Evolutionary conservation across 768 basidiomycete species (phyloP).

Genomic region (Mycena vulgaris): DNA sequence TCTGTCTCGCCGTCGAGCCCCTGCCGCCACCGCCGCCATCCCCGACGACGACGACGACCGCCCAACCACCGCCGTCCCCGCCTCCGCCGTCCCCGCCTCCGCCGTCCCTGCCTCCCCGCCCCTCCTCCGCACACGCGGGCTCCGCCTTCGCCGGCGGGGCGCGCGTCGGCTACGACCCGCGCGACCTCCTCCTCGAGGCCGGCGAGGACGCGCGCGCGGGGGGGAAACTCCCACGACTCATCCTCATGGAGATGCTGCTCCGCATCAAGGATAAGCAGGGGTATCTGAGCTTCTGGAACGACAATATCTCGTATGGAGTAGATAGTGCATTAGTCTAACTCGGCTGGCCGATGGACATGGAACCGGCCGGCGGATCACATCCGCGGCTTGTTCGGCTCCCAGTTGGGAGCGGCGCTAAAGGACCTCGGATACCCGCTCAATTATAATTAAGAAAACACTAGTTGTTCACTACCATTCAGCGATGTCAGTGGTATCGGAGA

Average conservation of each 20-base stretch:
- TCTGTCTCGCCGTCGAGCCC: conserved; percentile 28
- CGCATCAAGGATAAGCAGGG: conserved; percentile 99
- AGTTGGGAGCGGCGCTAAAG: no score
- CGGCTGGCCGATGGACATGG: no score
- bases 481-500: no score
- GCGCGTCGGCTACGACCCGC: conserved; percentile 94
- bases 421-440: no score
- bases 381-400: no score
- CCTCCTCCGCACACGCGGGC: conserved; percentile 70
- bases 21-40: background rate
- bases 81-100: conserved; percentile 46
- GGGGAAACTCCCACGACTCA: conserved; percentile 86
- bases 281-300: conserved; percentile 99
- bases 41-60: conserved; percentile 20
- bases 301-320: conserved; percentile 99
- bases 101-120: conserved; percentile 38
- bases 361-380: no score
- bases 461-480: no score
- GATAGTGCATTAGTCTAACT: no score
- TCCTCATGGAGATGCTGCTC: conserved; percentile 96
- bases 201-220: conserved; percentile 75
- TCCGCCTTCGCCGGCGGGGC: conserved; percentile 89
- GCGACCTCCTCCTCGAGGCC: conserved; percentile 84
- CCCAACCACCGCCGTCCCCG: conserved; percentile 39
- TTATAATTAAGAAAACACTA: no score